Percentiles rank a stretch among this genome's conserved stretches.
Evolutionary conservation across 371 early-diverging fungal species (phyloP).

Genomic region (Aphelidium insulamus): DNA sequence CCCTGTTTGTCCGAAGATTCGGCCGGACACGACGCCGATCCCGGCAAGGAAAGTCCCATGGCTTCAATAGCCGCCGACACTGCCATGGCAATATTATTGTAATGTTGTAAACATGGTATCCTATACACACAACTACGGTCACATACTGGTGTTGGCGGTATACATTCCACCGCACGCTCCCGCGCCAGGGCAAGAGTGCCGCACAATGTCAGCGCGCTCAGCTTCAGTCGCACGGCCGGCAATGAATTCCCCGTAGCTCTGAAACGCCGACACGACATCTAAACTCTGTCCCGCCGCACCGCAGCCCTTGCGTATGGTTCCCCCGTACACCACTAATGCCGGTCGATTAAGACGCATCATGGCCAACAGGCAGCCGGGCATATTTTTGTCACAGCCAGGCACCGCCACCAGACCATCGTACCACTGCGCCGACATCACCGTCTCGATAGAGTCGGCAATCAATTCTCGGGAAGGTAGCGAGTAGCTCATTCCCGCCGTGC

Average conservation of each 20-base stretch:
- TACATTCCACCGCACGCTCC: constrained; percentile 97
- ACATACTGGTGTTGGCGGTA: constrained; percentile 84
- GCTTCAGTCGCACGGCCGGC: constrained; percentile 68
- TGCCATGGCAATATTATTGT: constrained; percentile 5
- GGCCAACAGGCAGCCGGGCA: constrained; percentile 91
- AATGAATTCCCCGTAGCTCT: constrained; percentile 77
- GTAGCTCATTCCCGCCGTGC: constrained; percentile 84
- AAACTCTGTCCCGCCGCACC: constrained; percentile 37
- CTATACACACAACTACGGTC: neutral
- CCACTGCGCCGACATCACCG: constrained; percentile 88
- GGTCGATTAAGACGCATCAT: constrained; percentile 89
- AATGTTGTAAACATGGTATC: neutral
- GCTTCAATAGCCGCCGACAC: constrained; percentile 90
- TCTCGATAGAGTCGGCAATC: constrained; percentile 95
- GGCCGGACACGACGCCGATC: constrained; percentile 78
- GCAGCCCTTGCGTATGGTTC: constrained; percentile 56
- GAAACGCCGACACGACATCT: constrained; percentile 89
- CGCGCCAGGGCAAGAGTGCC: constrained; percentile 80
- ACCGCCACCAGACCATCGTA: constrained; percentile 88
- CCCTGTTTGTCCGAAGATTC: constrained; percentile 53
- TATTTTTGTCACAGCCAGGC: constrained; percentile 93
- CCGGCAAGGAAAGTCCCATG: constrained; percentile 87
- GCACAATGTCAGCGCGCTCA: constrained; percentile 59
- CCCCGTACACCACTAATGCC: constrained; percentile 82
- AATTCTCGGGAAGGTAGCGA: constrained; percentile 89